These are phyloP conservation scores for Aspergillus phoenicis DNA, from an alignment of 2,329 filamentous ascomycete genomes.

Conservation along the genomic window DNA sequence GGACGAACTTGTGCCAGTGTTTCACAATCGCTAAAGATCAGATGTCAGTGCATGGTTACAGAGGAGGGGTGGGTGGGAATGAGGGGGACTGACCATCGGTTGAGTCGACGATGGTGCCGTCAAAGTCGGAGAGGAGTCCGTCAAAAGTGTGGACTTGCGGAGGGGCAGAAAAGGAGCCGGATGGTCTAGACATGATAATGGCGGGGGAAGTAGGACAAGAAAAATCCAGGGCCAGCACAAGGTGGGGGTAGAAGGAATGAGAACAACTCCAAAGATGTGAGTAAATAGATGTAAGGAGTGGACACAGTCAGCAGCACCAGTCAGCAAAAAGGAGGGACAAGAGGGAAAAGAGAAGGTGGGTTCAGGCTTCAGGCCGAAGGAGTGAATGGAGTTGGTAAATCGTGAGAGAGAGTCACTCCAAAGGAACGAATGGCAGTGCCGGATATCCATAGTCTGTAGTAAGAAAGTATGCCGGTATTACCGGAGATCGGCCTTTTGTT, in stretches of 20 bases:
- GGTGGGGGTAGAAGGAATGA: neutral
- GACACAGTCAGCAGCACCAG: slow-evolving; percentile 1
- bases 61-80: neutral
- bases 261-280: slow-evolving; percentile 7
- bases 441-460: neutral
- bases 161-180: slow-evolving; percentile 44
- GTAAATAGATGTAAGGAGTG: neutral
- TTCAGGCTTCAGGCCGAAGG: neutral
- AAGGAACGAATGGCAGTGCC: neutral
- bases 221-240: neutral
- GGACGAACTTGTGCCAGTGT: slow-evolving; percentile 63
- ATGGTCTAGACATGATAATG: slow-evolving; percentile 33
- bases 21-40: slow-evolving; percentile 58
- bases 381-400: neutral
- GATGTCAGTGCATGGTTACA: neutral
- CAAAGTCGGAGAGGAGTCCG: slow-evolving; percentile 52
- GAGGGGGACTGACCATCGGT: slow-evolving; percentile 42
- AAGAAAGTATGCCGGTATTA: neutral
- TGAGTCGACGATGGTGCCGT: slow-evolving; percentile 52
- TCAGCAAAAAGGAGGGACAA: neutral
- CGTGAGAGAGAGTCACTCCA: neutral
- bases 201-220: slow-evolving; percentile 11
- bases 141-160: slow-evolving; percentile 43
- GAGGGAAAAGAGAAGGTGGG: neutral
- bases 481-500: slow-evolving; percentile 39